A percentile compares a stretch with the other conserved stretches of the same genome.
Evolutionary conservation across 1,284 basidiomycete species (phyloP).

Genomic region (Cryptococcus jaspeensis): DNA sequence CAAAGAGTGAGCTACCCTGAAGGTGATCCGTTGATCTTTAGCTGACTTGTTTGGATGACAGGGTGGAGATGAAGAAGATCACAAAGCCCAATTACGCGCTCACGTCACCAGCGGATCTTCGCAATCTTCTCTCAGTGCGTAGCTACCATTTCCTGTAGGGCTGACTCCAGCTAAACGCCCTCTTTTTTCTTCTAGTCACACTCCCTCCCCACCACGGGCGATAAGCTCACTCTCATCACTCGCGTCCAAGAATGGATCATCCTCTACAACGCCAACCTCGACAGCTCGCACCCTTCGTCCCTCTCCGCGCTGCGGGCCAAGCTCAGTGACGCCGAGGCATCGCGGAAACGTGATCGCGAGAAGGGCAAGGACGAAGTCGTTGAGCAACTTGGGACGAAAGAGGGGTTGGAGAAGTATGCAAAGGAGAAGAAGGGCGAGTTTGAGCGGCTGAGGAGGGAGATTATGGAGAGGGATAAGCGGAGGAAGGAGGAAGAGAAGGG

Average conservation of each 20-base stretch:
- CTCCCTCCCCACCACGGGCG: conserved; percentile 40
- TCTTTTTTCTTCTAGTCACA: conserved; percentile 27
- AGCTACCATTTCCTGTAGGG: not conserved
- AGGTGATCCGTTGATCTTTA: not conserved
- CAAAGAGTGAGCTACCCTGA: conserved; percentile 21
- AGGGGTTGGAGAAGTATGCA: conserved; percentile 40
- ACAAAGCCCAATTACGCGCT: conserved; percentile 50
- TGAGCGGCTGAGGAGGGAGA: conserved; percentile 39
- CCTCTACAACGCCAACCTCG: conserved; percentile 50
- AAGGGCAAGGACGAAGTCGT: conserved; percentile 39
- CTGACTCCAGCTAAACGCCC: conserved; percentile 16
- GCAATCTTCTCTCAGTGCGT: conserved; percentile 32
- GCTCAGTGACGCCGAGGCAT: conserved; percentile 33
- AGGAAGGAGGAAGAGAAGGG: conserved; percentile 11
- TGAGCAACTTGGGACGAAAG: conserved; percentile 31
- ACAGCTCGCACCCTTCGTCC: conserved; percentile 44
- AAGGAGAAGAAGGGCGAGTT: conserved; percentile 40
- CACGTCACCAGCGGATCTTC: conserved; percentile 38
- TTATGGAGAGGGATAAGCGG: conserved; percentile 36
- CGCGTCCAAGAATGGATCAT: conserved; percentile 50
- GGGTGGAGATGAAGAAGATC: conserved; percentile 40
- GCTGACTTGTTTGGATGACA: conserved; percentile 7
- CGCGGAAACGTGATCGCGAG: conserved; percentile 40
- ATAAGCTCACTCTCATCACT: conserved; percentile 33
- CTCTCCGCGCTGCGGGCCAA: conserved; percentile 39